Evolutionary conservation across 768 basidiomycete genomes (phyloP).

Genomic region (Gautieria morchelliformis): DNA sequence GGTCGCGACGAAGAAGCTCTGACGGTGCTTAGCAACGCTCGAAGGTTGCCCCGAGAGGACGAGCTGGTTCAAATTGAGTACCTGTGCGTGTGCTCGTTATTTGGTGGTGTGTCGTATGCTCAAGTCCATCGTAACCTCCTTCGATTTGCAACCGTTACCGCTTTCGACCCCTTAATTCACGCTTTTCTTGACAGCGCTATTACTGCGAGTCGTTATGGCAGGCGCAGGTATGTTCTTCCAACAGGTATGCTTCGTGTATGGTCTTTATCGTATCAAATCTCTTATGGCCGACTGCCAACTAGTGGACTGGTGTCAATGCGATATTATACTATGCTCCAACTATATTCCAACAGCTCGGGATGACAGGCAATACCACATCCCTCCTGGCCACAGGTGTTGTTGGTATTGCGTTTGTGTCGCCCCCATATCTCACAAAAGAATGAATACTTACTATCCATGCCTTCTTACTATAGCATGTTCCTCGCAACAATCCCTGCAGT

Average conservation of each 20-base stretch:
- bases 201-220: slow-evolving; percentile 48
- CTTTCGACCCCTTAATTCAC: background rate
- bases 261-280: background rate
- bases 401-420: slow-evolving; percentile 52
- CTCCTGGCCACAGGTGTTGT: slow-evolving; percentile 63
- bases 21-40: slow-evolving; percentile 48
- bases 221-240: slow-evolving; percentile 73
- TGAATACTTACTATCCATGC: background rate
- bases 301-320: slow-evolving; percentile 24
- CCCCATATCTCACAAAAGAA: background rate
- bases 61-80: slow-evolving; percentile 68
- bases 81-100: slow-evolving; percentile 35
- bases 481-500: slow-evolving; percentile 74
- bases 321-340: slow-evolving; percentile 70
- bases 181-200: slow-evolving; percentile 30
- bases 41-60: slow-evolving; percentile 42
- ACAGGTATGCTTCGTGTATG: slow-evolving; percentile 57
- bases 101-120: too few relatives aligned
- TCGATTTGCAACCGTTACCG: background rate
- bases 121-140: background rate
- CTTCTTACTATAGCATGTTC: slow-evolving; percentile 46
- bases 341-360: slow-evolving; percentile 54
- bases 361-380: slow-evolving; percentile 50
- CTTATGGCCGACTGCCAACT: background rate
- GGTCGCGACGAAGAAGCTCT: slow-evolving; percentile 71